Evolutionary conservation across 1,139 yeast species (phyloP), one percentile per base, ranked within the genome.

Genomic region (Kodamaea sp.): DNA sequence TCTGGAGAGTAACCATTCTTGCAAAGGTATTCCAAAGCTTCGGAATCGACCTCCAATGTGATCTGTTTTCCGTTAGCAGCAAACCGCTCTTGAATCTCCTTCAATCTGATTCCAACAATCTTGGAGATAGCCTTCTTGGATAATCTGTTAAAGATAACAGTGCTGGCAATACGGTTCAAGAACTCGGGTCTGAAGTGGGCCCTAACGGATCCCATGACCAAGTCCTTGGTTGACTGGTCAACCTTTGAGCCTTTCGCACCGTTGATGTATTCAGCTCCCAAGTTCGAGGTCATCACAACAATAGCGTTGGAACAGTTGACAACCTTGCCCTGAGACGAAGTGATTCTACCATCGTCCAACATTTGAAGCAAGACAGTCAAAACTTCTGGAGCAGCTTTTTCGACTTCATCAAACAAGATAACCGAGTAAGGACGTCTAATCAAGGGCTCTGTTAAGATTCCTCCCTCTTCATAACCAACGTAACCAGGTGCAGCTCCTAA

Each of bases 311-410:
- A 83, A 49, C 96, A 89, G 63, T 90, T 90, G 49, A 94, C 84
- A 22, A 88, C 80, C 54, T 90, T 89, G 55, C 98, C 98, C 57
- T 86, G 89, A 34, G 96, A 88, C 15, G 96, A 84, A 16, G 97
- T 87, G 38, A 94, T 81, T 64, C 96, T 81, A 55, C 98, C 99
- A 61, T 94, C 99, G 56, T 94, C 99, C 43, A 92, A 72, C 62
- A 92, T 79, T 60, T 92, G 98, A 50, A 92, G 73, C 52, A 92
- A 72, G 14, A 92, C 82, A 4, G 96, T 94, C 59, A 92, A 73
- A 2, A 94, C 98, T 60, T 92, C 97, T 1, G 98, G 98, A 2
- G 96, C 96, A n/a, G 98, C 99, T 65, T 92, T 92, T 57, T 92
- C 98, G 38, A 92, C 95, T 65, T 92, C 98, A 66, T 92, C 98